phyloP scores from a whole-genome alignment of 148 eudicot species.

The Vaccinium myrtillus region DNA sequence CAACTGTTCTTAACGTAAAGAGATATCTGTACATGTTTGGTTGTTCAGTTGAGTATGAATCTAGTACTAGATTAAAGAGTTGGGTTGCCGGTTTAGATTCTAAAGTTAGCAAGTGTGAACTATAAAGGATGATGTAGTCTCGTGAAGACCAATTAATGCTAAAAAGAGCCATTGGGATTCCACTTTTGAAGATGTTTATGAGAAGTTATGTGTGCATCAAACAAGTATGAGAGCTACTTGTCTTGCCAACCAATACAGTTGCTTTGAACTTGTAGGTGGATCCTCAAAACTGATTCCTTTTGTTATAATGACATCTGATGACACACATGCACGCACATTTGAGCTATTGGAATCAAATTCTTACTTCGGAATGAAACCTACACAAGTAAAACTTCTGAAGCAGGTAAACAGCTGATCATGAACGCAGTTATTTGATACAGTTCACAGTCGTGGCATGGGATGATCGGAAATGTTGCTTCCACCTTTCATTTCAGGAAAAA shows the following conservation, averaged over 20 bases:
- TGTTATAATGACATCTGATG: constrained; percentile 97
- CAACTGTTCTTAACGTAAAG: neutral
- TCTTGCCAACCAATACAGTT: constrained; percentile 14
- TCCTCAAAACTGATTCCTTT: constrained; percentile 65
- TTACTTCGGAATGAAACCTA: constrained; percentile 88
- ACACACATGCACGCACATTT: constrained; percentile 76
- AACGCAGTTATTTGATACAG: neutral
- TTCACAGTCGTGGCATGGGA: neutral
- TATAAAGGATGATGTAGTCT: neutral
- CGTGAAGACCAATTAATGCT: neutral
- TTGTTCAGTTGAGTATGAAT: too few species aligned
- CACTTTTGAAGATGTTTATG: neutral
- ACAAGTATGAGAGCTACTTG: neutral
- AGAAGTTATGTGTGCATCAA: neutral
- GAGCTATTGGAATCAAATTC: constrained; percentile 71
- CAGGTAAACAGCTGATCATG: constrained; percentile 48
- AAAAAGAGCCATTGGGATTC: neutral
- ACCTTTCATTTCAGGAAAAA: constrained; percentile 64
- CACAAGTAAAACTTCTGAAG: constrained; percentile 80
- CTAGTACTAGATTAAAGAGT: neutral
- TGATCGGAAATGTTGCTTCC: neutral
- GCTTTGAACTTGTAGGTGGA: constrained; percentile 49
- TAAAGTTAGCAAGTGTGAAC: neutral
- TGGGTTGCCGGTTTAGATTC: neutral
- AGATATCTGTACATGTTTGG: neutral